These are phyloP conservation scores for Phlebiopsis flavidoalba DNA, from an alignment of 768 basidiomycete species.

Conservation along the genomic window DNA sequence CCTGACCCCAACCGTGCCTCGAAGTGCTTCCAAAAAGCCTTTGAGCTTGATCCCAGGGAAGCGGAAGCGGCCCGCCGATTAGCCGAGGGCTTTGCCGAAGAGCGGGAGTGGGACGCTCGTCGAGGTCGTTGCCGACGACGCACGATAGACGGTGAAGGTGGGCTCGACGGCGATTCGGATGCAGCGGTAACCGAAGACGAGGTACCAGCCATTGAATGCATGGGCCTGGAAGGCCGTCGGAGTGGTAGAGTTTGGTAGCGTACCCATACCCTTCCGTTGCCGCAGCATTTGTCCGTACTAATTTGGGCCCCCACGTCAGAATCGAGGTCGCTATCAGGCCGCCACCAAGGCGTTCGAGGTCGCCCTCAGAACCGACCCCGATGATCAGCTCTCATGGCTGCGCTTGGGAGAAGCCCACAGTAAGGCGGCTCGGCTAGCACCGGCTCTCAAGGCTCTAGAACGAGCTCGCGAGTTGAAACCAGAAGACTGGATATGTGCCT, in stretches of 20 bases:
- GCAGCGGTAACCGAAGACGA: slow-evolving; percentile 30
- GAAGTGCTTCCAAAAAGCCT: slow-evolving; percentile 97
- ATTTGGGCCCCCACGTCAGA: slow-evolving; percentile 34
- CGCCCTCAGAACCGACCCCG: slow-evolving; percentile 72
- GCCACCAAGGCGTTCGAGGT: slow-evolving; percentile 85
- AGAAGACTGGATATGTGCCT: slow-evolving; percentile 77
- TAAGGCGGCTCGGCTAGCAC: slow-evolving; percentile 81
- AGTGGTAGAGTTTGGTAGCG: slow-evolving; percentile 80
- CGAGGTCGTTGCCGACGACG: slow-evolving; percentile 88
- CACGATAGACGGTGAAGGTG: slow-evolving; percentile 92
- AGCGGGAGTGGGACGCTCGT: slow-evolving; percentile 95
- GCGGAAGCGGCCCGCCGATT: slow-evolving; percentile 78
- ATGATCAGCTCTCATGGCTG: slow-evolving; percentile 83
- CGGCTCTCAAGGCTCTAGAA: slow-evolving; percentile 81
- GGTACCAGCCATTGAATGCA: slow-evolving; percentile 71
- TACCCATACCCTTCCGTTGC: background rate
- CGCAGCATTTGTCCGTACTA: background rate
- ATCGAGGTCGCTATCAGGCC: slow-evolving; percentile 57
- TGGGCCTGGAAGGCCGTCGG: slow-evolving; percentile 99
- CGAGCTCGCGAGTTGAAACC: slow-evolving; percentile 71
- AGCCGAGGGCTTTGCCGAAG: slow-evolving; percentile 86
- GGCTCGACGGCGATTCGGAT: slow-evolving; percentile 43
- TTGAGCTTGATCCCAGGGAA: slow-evolving; percentile 91
- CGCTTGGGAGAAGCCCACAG: slow-evolving; percentile 90
- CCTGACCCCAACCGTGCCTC: slow-evolving; percentile 82